Evolutionary conservation across 2,329 filamentous ascomycete species (phyloP), one percentile per base, ranked within the genome.

Genomic region (Aspergillus glaucus): DNA sequence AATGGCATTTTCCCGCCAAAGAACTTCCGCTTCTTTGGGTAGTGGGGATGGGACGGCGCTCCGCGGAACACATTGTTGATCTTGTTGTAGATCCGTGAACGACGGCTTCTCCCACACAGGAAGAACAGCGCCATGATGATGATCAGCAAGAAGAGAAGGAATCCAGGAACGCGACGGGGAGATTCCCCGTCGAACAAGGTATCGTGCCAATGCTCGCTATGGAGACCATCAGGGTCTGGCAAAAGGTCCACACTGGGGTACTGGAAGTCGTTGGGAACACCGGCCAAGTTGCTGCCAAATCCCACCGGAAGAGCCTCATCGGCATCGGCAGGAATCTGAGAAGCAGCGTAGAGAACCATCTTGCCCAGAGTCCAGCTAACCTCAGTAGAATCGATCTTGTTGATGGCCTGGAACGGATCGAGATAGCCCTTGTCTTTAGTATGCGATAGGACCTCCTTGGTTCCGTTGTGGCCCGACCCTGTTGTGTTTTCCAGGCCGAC

Each of bases 281-380:
- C 76, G 36, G 75, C 74, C n/a, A 78, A 74, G 62, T 98, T 98
- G 70, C 84, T 89, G 49, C 93, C 93, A 63, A 97, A 97, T 0
- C 93, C 93, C 8, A 98, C 93, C 0, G 91, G 88, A 2, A 91
- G 73, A 14, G 77, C 75, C 39, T 79, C 72, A 15, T 77, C 73
- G 1, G 75, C 77, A 6, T 76, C 70, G 0, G 88, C 79, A 1
- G 87, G 85, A 5, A 98, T 78, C 65, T 96, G 89, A 3, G 89
- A 93, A 0, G 92, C 85, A 4, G 93, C 93, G 60, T 97, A 97
- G 4, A 98, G 79, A 6, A 98, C 81, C 79, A 97, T 96, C 65
- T 96, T 95, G 1, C 93, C 93, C 4, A 98, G 74, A 0, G 93
- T 97, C 93, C 93, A 98, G 73, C 88, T 95, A 15, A 98, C 86